Evolutionary conservation across 2,329 filamentous ascomycete genomes (phyloP), one percentile per base, ranked within the genome.

Genomic region (Cordyceps cateniannulata): DNA sequence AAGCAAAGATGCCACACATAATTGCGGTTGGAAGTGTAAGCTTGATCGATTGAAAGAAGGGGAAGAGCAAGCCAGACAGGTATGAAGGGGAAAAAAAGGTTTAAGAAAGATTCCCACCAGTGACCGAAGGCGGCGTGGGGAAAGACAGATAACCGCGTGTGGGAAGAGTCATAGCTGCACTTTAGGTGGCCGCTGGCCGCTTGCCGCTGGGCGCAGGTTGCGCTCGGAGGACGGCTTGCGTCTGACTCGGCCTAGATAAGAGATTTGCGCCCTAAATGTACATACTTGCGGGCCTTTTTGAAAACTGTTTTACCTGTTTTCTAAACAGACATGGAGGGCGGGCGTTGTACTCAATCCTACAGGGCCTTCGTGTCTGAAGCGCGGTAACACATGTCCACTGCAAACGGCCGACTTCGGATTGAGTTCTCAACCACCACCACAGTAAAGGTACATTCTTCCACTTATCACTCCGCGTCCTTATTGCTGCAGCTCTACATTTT

Each of bases 1-100:
- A 97, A 70, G 91, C 93, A 77, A 97, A 97, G 73, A 97, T 96
- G 77, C 92, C 92, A 88, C 92, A 96, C 92, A 96, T 96, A 70
- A 75, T 89, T 81, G 72, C 74, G 69, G 71, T 22, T 27, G 3
- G 38, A 20, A 20, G 6, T 22, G 9, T 38, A 1, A 8, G 55
- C 16, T 40, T 29, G 42, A 35, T 20, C n/a, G 40, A 40, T 60
- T 56, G 57, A 22, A 38, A 25, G 16, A 66, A 64, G 63, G 60
- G 27, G 24, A 48, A 24, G 10, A 24, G 22, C 7, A 24, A 24
- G 22, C 18, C 29, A 14, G 14, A 12, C 22, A 40, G 40, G n/a
- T 35, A 35, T 14, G 32, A 20, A 27, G 24, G 29, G 29, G 16
- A 44, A 32, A 59, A 51, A 59, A 60, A 50, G 29, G 51, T 24